Base-by-base conservation (phyloP, 805 yeast species). In the Saccharomycodes ludwigii region DNA sequence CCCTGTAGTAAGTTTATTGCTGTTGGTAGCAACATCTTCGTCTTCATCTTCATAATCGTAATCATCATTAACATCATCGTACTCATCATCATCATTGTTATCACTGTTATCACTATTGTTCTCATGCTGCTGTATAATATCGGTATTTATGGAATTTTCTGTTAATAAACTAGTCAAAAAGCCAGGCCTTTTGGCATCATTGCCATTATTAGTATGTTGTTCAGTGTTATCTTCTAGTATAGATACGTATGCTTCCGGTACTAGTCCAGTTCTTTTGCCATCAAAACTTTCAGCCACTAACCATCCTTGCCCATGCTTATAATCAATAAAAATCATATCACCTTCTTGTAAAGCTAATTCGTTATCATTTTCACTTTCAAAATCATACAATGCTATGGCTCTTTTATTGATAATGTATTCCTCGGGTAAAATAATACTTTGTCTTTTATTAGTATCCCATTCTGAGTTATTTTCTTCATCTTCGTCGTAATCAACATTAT, bases 221-320 rank as follows among this genome's bases (percentile, higher is more conserved):
- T 33, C 42, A 11, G 31, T 34, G 10, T 38, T 34, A 17, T 37
- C 41, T 6, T 39, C 39, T 13, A 60, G 21, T 28, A 67, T 49
- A 32, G 81, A 78, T 19, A 91, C 95, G 47, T 86, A 91, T 46
- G 82, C 95, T 47, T 86, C 94, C 1, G 98, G 98, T 5, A 91
- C 94, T 31, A 91, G 68, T 2, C 98, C 98, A 9, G 93, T 81
- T 40, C 44, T 44, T 2, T 52, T 45, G 13, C 50, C 42, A 14
- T 39, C 42, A 15, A 43, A 86, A 38, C 48, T 48, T 43, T 72
- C 75, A 1, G 96, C 97, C 31, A 91, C 96, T 3, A 91, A 66
- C 99, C 98, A 91, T 6, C 99, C 99, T 52, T 88, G 96, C 17
- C 97, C 97, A 52, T 88, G 95, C 35, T 93, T 72, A 53, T 86